Evolutionary conservation across 768 basidiomycete species (phyloP).

Genomic region (Psilocybe tampanensis): DNA sequence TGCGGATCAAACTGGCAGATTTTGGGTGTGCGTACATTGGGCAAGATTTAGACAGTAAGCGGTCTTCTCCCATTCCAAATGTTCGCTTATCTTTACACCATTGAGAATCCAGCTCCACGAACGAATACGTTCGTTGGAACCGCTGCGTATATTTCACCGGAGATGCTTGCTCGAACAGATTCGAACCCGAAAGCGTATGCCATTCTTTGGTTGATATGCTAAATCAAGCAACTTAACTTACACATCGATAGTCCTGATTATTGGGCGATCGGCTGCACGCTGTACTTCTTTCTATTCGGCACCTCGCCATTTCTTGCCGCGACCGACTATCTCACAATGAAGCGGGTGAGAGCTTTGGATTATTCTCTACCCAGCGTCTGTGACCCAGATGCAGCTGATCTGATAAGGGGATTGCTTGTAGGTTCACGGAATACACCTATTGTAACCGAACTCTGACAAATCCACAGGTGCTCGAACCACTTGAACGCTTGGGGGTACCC

Average conservation of each 20-base stretch:
- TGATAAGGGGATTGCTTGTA: slow-evolving; percentile 80
- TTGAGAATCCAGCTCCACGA: slow-evolving; percentile 22
- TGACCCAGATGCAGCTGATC: slow-evolving; percentile 77
- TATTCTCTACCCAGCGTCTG: slow-evolving; percentile 89
- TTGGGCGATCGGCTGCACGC: slow-evolving; percentile 94
- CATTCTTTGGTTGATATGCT: not conserved
- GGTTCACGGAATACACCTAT: slow-evolving; percentile 21
- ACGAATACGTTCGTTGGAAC: slow-evolving; percentile 36
- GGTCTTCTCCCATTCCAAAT: slow-evolving; percentile 3
- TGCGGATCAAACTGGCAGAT: slow-evolving; percentile 93
- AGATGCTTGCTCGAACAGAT: slow-evolving; percentile 60
- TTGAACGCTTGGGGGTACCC: slow-evolving; percentile 61
- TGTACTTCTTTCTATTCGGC: slow-evolving; percentile 93
- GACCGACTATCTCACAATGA: slow-evolving; percentile 93
- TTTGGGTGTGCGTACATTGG: slow-evolving; percentile 89
- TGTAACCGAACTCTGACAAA: slow-evolving; percentile 3
- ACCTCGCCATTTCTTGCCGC: slow-evolving; percentile 89
- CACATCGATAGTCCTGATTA: slow-evolving; percentile 74
- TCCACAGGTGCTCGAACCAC: slow-evolving; percentile 57
- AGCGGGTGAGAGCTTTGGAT: slow-evolving; percentile 88
- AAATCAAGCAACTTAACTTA: slow-evolving; percentile 13
- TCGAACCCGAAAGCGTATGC: slow-evolving; percentile 77
- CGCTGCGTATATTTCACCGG: slow-evolving; percentile 27
- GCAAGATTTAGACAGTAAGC: slow-evolving; percentile 58
- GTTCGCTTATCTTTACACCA: slow-evolving; percentile 4